Conservation (phyloP, 257 asterid genomes). For the Dorcoceras hygrometricum region DNA sequence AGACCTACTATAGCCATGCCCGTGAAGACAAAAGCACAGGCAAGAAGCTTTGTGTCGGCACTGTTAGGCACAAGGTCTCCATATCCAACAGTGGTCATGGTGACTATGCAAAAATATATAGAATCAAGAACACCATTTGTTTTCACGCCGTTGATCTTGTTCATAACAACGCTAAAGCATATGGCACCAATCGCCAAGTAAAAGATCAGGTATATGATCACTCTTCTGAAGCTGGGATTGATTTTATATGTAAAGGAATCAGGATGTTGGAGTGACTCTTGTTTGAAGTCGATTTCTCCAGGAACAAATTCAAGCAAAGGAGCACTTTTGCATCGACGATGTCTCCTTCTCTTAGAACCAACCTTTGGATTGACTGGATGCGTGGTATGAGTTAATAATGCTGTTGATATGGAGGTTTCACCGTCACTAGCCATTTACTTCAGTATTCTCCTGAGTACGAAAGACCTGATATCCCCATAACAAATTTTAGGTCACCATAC, state of each 20-base stretch:
- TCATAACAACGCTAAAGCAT: conserved; percentile 60
- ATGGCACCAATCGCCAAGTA: conserved; percentile 57
- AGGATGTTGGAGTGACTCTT: conserved; percentile 27
- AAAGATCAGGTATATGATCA: conserved; percentile 40
- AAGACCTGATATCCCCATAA: not conserved
- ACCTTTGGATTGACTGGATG: conserved; percentile 23
- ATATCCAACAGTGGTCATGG: conserved; percentile 96
- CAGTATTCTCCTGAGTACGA: not conserved
- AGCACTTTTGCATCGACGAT: conserved; percentile 75
- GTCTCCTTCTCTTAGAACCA: conserved; percentile 42
- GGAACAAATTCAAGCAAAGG: conserved; percentile 52
- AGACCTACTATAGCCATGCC: conserved; percentile 78
- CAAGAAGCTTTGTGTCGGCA: conserved; percentile 60
- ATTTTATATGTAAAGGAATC: conserved; percentile 37
- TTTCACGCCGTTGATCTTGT: conserved; percentile 63
- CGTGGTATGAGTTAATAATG: conserved; percentile 28
- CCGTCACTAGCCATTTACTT: conserved; percentile 32
- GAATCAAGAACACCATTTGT: conserved; percentile 68
- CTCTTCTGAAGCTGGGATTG: conserved; percentile 53
- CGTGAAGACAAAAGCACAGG: conserved; percentile 81
- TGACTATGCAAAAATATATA: conserved; percentile 83
- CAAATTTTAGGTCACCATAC: not conserved
- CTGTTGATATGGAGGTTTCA: conserved; percentile 29
- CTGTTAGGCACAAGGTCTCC: conserved; percentile 87
- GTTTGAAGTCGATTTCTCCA: conserved; percentile 35